Base-by-base conservation (phyloP, 1,139 yeast genomes). In the Protomyces inundatus region DNA sequence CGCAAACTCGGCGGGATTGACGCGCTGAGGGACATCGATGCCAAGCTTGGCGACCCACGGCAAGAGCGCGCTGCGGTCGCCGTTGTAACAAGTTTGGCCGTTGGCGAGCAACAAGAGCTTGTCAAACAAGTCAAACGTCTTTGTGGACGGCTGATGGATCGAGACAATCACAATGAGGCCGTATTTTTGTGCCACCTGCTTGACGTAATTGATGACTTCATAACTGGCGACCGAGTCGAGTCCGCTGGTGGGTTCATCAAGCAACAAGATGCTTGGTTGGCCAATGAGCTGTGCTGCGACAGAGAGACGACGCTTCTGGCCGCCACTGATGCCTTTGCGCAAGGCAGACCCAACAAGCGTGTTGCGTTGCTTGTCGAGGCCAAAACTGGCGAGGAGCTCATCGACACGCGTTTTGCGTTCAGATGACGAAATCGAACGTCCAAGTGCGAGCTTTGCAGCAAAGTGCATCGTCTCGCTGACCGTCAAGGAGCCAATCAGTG, bases 211-310 rank as follows among this genome's bases (percentile, higher is more conserved):
- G n/a, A 88, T 82, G 55, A 89, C 77, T 66, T 84, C 77, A 68
- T 80, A 82, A 0, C 96, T 90, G 9, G 90, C 84, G 64, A 85
- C 84, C 1, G 96, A 86, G 73, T 90, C 96, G 40, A 90, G 76
- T 0, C 96, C 96, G 0, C 96, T 88, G 0, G 96, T 90, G 1
- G 96, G 96, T 71, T 90, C 96, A 73, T 90, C 97, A 55, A 90
- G 76, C 70, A 89, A 88, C 67, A 90, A 75, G 1, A 89, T 76
- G 0, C 91, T 84, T 0, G 96, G 96, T 68, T 84, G 86, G 1
- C 88, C 82, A 40, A 90, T 77, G 69, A 90, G 76, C 72, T 89
- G 96, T 23, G 88, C 84, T 0, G 90, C 96, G 62, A 89, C 82
- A 64, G 90, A 85, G 1, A 88, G 79, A 66, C 96, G 75, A 70